Conservation (phyloP, 495 filamentous ascomycete genomes). For the Penicillium pancosmium region DNA sequence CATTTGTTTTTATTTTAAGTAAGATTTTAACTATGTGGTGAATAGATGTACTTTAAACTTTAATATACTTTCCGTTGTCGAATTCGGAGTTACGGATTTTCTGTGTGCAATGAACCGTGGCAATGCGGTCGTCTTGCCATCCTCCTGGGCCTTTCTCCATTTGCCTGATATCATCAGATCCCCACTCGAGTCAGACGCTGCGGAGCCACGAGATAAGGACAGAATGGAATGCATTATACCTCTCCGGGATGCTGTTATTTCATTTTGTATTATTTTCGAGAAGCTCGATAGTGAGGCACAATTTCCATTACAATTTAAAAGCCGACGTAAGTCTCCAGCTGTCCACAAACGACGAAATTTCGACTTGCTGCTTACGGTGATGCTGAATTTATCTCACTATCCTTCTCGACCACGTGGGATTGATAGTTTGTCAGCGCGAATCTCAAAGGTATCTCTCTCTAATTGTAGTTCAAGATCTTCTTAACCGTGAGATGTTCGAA, state of each 20-base stretch:
- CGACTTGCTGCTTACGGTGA: slow-evolving; percentile 14
- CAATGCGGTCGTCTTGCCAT: slow-evolving; percentile 12
- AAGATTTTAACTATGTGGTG: too few species aligned
- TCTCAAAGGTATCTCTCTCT: slow-evolving; percentile 5
- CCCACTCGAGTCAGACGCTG: background rate
- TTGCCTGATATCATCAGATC: slow-evolving; percentile 3
- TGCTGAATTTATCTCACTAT: slow-evolving; percentile 13
- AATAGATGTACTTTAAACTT: too few species aligned
- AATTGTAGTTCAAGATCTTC: background rate
- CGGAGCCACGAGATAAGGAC: background rate
- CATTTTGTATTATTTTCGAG: background rate
- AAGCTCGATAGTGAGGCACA: background rate
- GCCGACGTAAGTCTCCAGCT: background rate
- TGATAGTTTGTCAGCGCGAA: background rate
- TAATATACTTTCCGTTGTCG: slow-evolving; percentile 1
- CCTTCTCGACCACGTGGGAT: slow-evolving; percentile 7
- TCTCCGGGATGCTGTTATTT: background rate
- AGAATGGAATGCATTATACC: background rate
- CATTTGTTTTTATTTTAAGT: too few species aligned
- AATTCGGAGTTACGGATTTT: slow-evolving; percentile 1
- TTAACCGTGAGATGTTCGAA: background rate
- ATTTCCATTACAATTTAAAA: background rate
- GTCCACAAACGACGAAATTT: slow-evolving; percentile 6
- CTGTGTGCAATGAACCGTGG: slow-evolving; percentile 14
- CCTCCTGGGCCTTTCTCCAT: slow-evolving; percentile 16